Conservation (phyloP, 768 basidiomycete genomes). For the Lentinula sp. region DNA sequence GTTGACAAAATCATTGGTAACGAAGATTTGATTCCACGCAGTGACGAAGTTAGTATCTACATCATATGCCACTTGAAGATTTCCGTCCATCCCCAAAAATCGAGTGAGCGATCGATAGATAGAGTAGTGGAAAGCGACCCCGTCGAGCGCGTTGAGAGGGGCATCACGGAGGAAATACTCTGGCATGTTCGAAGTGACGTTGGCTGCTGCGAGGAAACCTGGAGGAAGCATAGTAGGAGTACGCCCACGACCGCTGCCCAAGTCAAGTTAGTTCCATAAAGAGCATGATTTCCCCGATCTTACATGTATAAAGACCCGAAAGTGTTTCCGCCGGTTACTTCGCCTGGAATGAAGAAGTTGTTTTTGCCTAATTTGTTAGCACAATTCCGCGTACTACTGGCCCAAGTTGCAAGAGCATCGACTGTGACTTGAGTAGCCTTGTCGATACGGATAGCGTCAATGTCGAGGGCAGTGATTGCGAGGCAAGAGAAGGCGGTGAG, state of each 20-base stretch:
- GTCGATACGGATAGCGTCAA: slow-evolving; percentile 94
- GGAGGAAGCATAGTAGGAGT: slow-evolving; percentile 66
- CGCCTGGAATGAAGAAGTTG: slow-evolving; percentile 89
- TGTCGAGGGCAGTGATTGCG: slow-evolving; percentile 80
- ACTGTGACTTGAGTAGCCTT: slow-evolving; percentile 92
- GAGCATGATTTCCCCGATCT: slow-evolving; percentile 18
- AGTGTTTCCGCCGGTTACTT: slow-evolving; percentile 91
- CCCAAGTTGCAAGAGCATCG: slow-evolving; percentile 73
- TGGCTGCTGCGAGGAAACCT: slow-evolving; percentile 64
- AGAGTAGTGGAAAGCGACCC: slow-evolving; percentile 90
- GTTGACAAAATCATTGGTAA: slow-evolving; percentile 84
- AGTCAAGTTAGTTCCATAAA: neutral
- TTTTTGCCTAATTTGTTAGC: slow-evolving; percentile 69
- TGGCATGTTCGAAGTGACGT: slow-evolving; percentile 52
- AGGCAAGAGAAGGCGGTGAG: slow-evolving; percentile 80
- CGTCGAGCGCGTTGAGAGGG: slow-evolving; percentile 61
- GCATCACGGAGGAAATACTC: slow-evolving; percentile 79
- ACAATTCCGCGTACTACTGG: slow-evolving; percentile 66
- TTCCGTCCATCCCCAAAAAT: slow-evolving; percentile 95
- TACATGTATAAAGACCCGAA: slow-evolving; percentile 86
- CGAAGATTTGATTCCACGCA: slow-evolving; percentile 92
- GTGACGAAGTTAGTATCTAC: slow-evolving; percentile 76
- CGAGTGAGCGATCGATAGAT: slow-evolving; percentile 82
- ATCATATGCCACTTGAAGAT: slow-evolving; percentile 87
- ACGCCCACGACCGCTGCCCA: slow-evolving; percentile 76